These are phyloP conservation scores for Ustulina deusta DNA, from an alignment of 2,329 filamentous ascomycete genomes.

Conservation along the genomic window DNA sequence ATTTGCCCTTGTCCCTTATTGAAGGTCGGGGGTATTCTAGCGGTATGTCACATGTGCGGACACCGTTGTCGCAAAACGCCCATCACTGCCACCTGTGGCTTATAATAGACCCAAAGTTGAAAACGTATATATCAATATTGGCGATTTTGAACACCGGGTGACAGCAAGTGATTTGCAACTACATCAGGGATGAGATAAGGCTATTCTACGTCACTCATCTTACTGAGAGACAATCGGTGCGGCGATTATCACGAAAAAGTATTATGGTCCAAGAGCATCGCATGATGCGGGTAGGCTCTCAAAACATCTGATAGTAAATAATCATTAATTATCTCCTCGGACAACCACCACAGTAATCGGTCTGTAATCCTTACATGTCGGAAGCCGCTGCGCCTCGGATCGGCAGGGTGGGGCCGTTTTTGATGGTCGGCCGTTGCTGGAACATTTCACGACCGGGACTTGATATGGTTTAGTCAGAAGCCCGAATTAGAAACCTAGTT, in stretches of 20 bases:
- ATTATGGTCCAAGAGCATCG: neutral
- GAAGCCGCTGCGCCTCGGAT: neutral
- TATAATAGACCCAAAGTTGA: neutral
- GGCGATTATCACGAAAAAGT: neutral
- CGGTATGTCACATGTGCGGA: neutral
- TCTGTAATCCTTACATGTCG: neutral
- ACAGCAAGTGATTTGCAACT: neutral
- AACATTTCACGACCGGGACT: neutral
- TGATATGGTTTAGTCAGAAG: neutral
- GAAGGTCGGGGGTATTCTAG: neutral
- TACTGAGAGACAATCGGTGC: neutral
- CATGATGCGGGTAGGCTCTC: neutral
- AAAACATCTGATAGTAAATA: neutral
- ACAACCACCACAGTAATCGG: neutral
- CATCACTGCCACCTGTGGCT: neutral
- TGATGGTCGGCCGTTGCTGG: neutral
- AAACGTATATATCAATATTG: neutral
- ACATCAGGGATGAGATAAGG: neutral
- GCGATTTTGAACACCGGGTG: neutral
- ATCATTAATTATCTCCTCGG: too few species aligned
- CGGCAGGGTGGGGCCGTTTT: neutral
- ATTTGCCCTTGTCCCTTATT: too few species aligned
- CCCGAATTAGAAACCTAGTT: neutral
- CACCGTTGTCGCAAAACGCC: neutral
- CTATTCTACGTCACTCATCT: neutral